Base-by-base conservation (phyloP, 1,284 basidiomycete species). In the Hymenochaete sp. region DNA sequence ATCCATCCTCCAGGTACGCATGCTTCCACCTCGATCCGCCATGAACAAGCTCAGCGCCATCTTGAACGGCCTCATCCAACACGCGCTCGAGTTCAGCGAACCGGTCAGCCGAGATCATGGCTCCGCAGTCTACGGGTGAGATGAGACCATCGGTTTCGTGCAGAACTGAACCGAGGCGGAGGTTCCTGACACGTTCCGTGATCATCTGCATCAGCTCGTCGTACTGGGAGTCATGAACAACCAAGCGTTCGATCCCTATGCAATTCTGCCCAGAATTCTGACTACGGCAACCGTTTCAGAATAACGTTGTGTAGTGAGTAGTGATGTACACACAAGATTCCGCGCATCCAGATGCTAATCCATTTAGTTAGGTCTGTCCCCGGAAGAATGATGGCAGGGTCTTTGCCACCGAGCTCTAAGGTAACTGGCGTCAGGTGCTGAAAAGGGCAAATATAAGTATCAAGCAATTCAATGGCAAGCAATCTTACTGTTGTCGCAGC, bases 211-310 rank as follows among this genome's bases (percentile, higher is more conserved):
- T 72, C 42, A 98, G 75, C 4, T 79, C 72, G 25, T 85, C 75
- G 54, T 92, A 83, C 54, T 90, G 81, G 0, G 72, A 70, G 0
- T 67, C 60, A 55, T 91, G 89, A 26, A 98, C 90, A 37, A 98
- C 76, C 53, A 97, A 78, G 0, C 93, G 78, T 62, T 98, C 95
- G 49, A 95, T 88, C 22, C 93, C 93, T 54, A 96, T 95, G 61
- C 95, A 98, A 61, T 98, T 98, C 65, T 98, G 95, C 13, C 95
- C 95, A 33, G 77, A 75, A 51, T 90, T 91, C 70, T 93, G 90
- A 68, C 87, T 90, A 57, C 35, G 38, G 33, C 47, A 37, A 37
- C 14, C 14, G 14, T 31, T 9, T 31, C 14, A 31, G 21, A 41
- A 24, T 16, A 21, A 44, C 27, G 25, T 40, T 16, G 14, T 26